Evolutionary conservation across 2,329 filamentous ascomycete species (phyloP), one percentile per base, ranked within the genome.

Genomic region (Colletotrichum melonis): DNA sequence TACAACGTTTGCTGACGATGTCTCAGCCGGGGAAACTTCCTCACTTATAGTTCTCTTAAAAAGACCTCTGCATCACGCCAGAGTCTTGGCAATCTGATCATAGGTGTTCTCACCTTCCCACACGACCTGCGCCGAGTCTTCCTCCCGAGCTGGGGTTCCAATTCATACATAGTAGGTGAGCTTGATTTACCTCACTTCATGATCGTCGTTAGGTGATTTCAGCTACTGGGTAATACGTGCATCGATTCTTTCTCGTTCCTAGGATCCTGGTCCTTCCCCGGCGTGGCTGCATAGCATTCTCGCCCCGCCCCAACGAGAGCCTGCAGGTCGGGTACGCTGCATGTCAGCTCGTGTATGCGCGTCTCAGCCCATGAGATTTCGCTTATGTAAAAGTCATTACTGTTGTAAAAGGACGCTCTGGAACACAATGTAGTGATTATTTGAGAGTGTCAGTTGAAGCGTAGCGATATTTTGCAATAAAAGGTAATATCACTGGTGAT

Each of bases 271-370:
- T 3, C 12, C 16, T 2, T 7, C 14, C 16, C 4, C 35, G 12
- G n/a, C 0, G n/a, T 26, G 12, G 35, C 28, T 46, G 49, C 19
- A 28, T 26, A 24, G 42, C 22, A 35, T 38, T 26, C 24, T 30
- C 38, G 14, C 38, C 38, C 60, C 60, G 28, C 32, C 22, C 28
- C 42, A 4, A 8, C 14, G 24, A 6, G 38, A 49, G 1, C 38
- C 24, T 57, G 9, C 38, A 58, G 35, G 6, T 58, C 19, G 26
- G 28, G 16, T 11, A 16, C 5, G 26, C 54, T 69, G 67, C 62
- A 69, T 26, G 60, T 69, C 28, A 69, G 67, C 67, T 69, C 62
- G 67, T 69, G 57, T 69, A 69, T 69, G 67, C 54, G 62, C 58
- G 60, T 54, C 62, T 65, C 38, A 46, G 35, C 59, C 42, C 14